Base-by-base conservation (phyloP, 352 stramenopile species). In the Phytophthora colocasiae region DNA sequence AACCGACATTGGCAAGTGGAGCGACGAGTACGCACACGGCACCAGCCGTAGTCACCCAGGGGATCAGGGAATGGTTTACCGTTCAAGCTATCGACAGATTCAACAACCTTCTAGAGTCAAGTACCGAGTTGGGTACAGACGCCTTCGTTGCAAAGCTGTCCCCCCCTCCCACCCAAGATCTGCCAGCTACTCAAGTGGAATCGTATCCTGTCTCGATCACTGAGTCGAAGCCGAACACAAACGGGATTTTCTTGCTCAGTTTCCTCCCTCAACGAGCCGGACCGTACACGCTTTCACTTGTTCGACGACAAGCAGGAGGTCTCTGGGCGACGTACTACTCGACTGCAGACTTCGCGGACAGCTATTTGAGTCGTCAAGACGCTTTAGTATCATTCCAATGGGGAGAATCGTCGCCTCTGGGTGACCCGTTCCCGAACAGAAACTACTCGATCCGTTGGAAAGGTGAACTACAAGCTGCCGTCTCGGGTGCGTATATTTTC, bases 21-120 rank as follows among this genome's bases (percentile, higher is more conserved):
- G 66, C 63, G 27, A 72, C 77, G 26, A 93, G 79, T 26, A 93
- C 75, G 8, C 94, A 98, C 65, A 86, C 90, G 43, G 88, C 90
- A 0, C 80, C 83, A 6, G 52, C 84, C 6, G 78, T 98, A 26
- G 93, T 95, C 0, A 92, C 84, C 0, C 87, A 95, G 83, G 83
- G 95, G 17, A 72, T 83, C 2, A 44, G 60, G 19, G 87, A 93
- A 44, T 64, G 56, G 29, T 98, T 98, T 68, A 78, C 70, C 9
- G 71, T 99, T 2, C 89, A 98, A 59, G 77, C 89, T 12, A 87
- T 95, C 31, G 96, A 99, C 69, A 67, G 73, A 3, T 99, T 98
- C 62, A 81, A 86, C 6, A 99, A 99, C 70, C 71, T 78, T 31
- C 76, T 99, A 8, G 87, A 96, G 27, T 89, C 71, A 0, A 92